Conservation (phyloP, 257 asterid genomes). For the Vinca minor region DNA sequence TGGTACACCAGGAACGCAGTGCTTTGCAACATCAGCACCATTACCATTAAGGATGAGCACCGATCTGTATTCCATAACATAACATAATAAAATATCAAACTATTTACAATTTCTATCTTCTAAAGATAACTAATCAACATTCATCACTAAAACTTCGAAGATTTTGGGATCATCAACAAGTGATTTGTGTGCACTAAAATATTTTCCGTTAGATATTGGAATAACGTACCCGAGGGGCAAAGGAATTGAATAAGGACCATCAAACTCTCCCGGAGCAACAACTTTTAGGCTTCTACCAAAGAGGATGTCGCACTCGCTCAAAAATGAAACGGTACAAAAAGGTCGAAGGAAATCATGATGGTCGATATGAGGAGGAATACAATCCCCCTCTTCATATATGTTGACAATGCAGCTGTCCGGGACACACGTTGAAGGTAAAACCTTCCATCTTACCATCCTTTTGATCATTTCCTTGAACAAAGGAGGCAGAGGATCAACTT, state of each 20-base stretch:
- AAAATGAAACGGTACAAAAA: slow-evolving; percentile 73
- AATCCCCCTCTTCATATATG: slow-evolving; percentile 78
- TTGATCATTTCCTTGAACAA: slow-evolving; percentile 63
- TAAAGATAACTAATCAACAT: too few relatives aligned
- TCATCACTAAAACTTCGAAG: too few relatives aligned
- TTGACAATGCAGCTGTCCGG: slow-evolving; percentile 92
- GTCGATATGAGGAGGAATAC: slow-evolving; percentile 92
- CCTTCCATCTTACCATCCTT: slow-evolving; percentile 64
- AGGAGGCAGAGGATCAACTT: slow-evolving; percentile 66
- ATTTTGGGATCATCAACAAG: too few relatives aligned
- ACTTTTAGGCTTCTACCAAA: slow-evolving; percentile 57
- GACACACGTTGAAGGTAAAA: slow-evolving; percentile 65
- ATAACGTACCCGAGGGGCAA: slow-evolving; percentile 67
- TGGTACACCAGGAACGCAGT: slow-evolving; percentile 75
- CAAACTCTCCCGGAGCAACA: slow-evolving; percentile 69
- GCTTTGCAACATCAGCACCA: slow-evolving; percentile 87
- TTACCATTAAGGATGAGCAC: slow-evolving; percentile 69
- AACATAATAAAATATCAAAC: too few relatives aligned
- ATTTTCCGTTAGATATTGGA: neutral
- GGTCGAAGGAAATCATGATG: slow-evolving; percentile 83
- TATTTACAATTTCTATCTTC: too few relatives aligned
- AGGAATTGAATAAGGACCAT: slow-evolving; percentile 51
- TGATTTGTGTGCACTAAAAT: neutral
- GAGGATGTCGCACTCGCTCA: slow-evolving; percentile 65
- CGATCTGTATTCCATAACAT: slow-evolving; percentile 37